phyloP scores from a whole-genome alignment of 441 rosid species.

The Isatis lusitanica region DNA sequence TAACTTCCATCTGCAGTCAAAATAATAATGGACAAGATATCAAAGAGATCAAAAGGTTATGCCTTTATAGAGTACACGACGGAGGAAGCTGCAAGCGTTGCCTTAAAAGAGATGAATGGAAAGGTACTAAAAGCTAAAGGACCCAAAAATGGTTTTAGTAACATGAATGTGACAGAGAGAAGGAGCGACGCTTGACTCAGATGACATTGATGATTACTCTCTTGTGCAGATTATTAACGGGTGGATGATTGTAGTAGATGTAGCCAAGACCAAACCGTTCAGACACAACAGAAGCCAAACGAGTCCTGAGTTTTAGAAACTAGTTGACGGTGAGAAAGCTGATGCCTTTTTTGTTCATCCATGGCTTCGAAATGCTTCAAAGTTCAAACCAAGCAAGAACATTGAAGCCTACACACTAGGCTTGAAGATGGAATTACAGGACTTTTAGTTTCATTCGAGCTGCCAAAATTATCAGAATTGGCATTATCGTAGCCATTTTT shows the following conservation, averaged over 20 bases:
- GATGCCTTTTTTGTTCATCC: constrained; percentile 1
- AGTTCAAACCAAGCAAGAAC: not conserved
- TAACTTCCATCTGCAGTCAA: constrained; percentile 50
- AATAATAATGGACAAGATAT: constrained; percentile 95
- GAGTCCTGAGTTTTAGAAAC: constrained; percentile 4
- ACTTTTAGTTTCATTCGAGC: not conserved
- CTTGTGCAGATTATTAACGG: constrained; percentile 85
- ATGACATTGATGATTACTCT: constrained; percentile 5
- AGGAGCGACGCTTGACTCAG: not conserved
- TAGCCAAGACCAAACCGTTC: constrained; percentile 64
- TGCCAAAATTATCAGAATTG: not conserved
- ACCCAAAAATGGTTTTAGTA: not conserved
- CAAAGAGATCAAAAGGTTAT: constrained; percentile 92
- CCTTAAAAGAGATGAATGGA: constrained; percentile 95
- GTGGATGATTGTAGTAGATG: constrained; percentile 97
- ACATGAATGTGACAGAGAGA: not conserved
- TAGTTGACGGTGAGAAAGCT: not conserved
- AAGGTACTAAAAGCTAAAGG: constrained; percentile 56
- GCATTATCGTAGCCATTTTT: not conserved
- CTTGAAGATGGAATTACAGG: not conserved
- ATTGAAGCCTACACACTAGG: not conserved
- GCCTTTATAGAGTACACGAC: constrained; percentile 90
- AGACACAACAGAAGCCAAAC: constrained; percentile 42
- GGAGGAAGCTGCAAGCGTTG: constrained; percentile 83
- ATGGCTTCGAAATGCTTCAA: not conserved